phyloP scores from a whole-genome alignment of 2,329 filamentous ascomycete genomes.

The Calonectria hongkongensis region DNA sequence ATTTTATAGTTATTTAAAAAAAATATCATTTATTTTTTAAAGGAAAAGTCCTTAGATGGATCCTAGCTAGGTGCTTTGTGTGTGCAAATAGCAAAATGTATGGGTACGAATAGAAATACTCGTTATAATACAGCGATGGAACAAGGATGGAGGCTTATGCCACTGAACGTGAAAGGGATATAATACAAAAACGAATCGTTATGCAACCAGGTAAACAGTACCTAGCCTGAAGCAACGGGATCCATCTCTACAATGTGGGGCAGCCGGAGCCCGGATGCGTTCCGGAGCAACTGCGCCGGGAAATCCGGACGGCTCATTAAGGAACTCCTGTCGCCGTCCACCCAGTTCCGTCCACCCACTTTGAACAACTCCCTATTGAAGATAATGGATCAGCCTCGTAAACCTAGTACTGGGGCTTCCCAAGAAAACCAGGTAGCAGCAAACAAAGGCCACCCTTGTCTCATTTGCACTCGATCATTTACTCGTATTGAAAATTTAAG shows the following conservation, averaged over 20 bases:
- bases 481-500: slow-evolving; percentile 27
- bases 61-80: no score
- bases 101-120: no score
- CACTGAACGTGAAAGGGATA: no score
- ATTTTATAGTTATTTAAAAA: no score
- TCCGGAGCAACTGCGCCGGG: background rate
- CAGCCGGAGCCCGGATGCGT: background rate
- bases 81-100: no score
- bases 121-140: no score
- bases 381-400: background rate
- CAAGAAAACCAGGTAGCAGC: background rate
- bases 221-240: no score
- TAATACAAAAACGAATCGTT: no score
- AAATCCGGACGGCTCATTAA: background rate
- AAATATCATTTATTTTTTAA: no score
- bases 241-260: background rate
- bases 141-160: no score
- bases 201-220: no score
- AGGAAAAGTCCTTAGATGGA: no score
- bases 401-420: background rate
- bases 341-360: slow-evolving; percentile 12
- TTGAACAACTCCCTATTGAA: background rate
- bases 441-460: background rate
- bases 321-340: background rate
- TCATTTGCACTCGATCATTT: slow-evolving; percentile 20